A percentile compares a stretch with the other conserved stretches of the same genome.
Evolutionary conservation across 2,329 filamentous ascomycete species (phyloP).

Genomic region (Lachnellula hyalina): DNA sequence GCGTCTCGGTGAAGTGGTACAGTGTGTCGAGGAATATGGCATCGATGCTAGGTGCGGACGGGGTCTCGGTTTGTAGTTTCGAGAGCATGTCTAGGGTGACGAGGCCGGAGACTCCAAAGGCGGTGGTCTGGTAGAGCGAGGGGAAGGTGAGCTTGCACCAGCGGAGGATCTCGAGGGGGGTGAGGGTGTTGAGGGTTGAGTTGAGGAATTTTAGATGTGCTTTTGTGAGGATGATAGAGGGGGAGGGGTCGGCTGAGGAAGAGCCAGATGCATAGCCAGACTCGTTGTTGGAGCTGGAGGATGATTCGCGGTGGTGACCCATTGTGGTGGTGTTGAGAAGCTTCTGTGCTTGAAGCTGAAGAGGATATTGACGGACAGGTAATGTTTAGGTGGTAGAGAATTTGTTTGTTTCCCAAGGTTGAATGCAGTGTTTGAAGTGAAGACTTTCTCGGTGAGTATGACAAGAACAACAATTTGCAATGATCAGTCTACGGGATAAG

Average conservation of each 20-base stretch:
- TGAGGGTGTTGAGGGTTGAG: slow-evolving; percentile 77
- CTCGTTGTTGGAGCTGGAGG: slow-evolving; percentile 47
- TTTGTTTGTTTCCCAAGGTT: too few species aligned
- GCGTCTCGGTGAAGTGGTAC: slow-evolving; percentile 76
- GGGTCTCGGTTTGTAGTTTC: slow-evolving; percentile 61
- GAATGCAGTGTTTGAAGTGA: too few species aligned
- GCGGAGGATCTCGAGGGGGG: slow-evolving; percentile 84
- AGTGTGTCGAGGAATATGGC: slow-evolving; percentile 80
- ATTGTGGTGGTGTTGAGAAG: too few species aligned
- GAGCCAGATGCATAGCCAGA: slow-evolving; percentile 74
- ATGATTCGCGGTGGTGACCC: not conserved
- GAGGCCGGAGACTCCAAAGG: slow-evolving; percentile 75
- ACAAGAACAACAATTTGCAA: too few species aligned
- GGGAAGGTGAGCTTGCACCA: slow-evolving; percentile 91
- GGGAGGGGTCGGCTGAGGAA: slow-evolving; percentile 57
- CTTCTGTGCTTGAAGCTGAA: too few species aligned
- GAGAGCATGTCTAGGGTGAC: slow-evolving; percentile 82
- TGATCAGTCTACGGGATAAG: too few species aligned
- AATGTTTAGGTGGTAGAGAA: too few species aligned
- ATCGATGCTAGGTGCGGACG: slow-evolving; percentile 54
- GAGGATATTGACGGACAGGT: too few species aligned
- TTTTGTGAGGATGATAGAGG: slow-evolving; percentile 79
- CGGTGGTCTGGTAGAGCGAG: slow-evolving; percentile 80
- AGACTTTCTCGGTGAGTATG: too few species aligned
- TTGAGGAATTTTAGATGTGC: slow-evolving; percentile 89